These are phyloP conservation scores for Coemansia sp. DNA, from an alignment of 192 early-diverging fungal genomes.

Conservation along the genomic window DNA sequence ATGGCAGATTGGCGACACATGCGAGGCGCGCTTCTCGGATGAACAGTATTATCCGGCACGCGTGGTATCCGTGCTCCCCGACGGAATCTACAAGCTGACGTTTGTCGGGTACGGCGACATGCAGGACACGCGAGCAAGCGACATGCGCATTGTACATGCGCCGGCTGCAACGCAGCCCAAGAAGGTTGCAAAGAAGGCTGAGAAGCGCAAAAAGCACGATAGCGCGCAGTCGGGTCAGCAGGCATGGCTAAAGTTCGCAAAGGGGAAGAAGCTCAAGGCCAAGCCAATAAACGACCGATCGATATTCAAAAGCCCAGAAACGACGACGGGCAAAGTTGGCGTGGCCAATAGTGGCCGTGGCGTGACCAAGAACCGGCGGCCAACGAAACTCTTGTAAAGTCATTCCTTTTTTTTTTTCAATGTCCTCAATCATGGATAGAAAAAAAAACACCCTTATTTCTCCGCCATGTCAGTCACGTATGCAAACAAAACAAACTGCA, in stretches of 20 bases:
- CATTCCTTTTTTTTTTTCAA: background rate
- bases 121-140: conserved; percentile 14
- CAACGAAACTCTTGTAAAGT: background rate
- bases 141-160: conserved; percentile 6
- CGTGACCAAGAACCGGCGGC: conserved; percentile 37
- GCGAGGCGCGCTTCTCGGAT: conserved; percentile 25
- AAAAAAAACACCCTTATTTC: no score
- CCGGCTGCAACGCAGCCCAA: background rate
- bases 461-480: no score
- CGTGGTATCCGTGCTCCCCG: conserved; percentile 11
- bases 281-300: conserved; percentile 49
- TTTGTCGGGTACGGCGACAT: conserved; percentile 37
- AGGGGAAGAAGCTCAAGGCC: conserved; percentile 44
- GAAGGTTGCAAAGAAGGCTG: conserved; percentile 8
- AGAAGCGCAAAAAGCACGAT: conserved; percentile 7
- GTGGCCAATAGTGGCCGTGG: conserved; percentile 43
- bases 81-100: conserved; percentile 9
- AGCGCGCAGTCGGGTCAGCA: conserved; percentile 28
- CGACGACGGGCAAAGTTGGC: conserved; percentile 40
- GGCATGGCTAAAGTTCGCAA: conserved; percentile 50
- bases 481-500: no score
- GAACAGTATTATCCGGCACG: conserved; percentile 19
- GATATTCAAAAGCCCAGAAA: conserved; percentile 50
- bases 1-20: conserved; percentile 24
- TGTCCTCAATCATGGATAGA: no score